A percentile compares a stretch with the other conserved stretches of the same genome.
Evolutionary conservation across 2,329 filamentous ascomycete species (phyloP).

Genomic region (Pseudogymnoascus sp.): DNA sequence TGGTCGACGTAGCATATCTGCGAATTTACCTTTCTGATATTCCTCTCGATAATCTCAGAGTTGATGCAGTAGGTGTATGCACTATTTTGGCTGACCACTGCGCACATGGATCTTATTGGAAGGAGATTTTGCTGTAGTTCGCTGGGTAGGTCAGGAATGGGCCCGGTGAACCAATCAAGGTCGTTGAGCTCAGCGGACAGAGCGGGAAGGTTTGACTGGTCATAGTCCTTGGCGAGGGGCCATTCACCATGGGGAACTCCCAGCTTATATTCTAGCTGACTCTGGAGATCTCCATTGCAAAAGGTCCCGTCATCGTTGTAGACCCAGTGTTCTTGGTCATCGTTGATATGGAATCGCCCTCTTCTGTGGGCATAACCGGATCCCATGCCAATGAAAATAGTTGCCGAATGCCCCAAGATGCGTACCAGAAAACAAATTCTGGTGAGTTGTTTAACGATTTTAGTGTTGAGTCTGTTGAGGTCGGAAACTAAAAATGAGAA

Average conservation of each 20-base stretch:
- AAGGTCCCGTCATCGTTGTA: constrained; percentile 1
- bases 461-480: background rate
- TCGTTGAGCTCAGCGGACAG: background rate
- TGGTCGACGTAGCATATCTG: background rate
- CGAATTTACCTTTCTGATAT: background rate
- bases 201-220: background rate
- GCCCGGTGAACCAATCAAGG: too few relatives aligned
- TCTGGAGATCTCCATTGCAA: background rate
- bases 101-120: background rate
- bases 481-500: background rate
- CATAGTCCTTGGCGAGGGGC: background rate
- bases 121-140: background rate
- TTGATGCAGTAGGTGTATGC: background rate
- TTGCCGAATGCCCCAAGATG: background rate
- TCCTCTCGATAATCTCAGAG: background rate
- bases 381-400: background rate
- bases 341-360: background rate
- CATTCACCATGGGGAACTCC: background rate
- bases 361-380: background rate
- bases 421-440: background rate
- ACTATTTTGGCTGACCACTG: background rate
- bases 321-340: background rate
- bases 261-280: background rate
- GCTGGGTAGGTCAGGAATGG: background rate
- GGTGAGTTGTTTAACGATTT: background rate